Percentiles rank a stretch among this genome's conserved stretches.
These are phyloP conservation scores for Venturia aucupariae DNA, from an alignment of 2,329 filamentous ascomycete species.

Conservation along the genomic window DNA sequence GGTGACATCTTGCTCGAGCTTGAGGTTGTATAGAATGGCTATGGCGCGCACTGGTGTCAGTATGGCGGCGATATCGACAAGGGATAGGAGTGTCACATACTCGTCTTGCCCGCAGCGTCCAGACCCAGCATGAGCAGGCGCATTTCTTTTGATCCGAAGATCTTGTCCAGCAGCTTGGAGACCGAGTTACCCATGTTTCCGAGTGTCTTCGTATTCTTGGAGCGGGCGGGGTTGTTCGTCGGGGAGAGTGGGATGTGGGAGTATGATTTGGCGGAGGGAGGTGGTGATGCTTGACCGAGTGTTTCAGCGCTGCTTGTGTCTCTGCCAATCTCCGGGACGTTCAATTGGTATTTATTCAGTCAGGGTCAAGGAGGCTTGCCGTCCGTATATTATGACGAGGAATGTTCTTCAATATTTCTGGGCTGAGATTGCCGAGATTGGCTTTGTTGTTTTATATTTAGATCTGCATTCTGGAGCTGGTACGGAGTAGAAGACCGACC, in stretches of 20 bases:
- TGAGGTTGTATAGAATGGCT: conserved; percentile 98
- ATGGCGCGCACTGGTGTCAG: conserved; percentile 7
- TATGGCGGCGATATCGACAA: neutral
- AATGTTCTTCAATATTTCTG: neutral
- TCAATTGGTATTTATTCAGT: neutral
- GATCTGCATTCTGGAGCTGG: neutral
- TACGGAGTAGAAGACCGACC: neutral
- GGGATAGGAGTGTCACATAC: conserved; percentile 27
- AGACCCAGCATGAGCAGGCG: conserved; percentile 94
- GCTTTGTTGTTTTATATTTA: neutral
- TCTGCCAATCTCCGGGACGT: neutral
- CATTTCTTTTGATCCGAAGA: conserved; percentile 99
- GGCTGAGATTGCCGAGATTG: neutral
- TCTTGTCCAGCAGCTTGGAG: conserved; percentile 95
- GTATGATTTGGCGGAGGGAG: neutral
- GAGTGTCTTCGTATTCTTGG: neutral
- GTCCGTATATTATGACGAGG: neutral
- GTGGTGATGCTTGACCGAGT: neutral
- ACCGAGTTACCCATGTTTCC: conserved; percentile 78
- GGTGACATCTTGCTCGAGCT: conserved; percentile 98
- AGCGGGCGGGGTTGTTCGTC: neutral
- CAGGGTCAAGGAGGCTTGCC: neutral
- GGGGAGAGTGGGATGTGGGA: neutral
- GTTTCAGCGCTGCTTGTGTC: neutral
- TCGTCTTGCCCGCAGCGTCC: conserved; percentile 97